Evolutionary conservation across 805 yeast genomes (phyloP), one percentile per base, ranked within the genome.

Genomic region (Dipodascopsis tothii): DNA sequence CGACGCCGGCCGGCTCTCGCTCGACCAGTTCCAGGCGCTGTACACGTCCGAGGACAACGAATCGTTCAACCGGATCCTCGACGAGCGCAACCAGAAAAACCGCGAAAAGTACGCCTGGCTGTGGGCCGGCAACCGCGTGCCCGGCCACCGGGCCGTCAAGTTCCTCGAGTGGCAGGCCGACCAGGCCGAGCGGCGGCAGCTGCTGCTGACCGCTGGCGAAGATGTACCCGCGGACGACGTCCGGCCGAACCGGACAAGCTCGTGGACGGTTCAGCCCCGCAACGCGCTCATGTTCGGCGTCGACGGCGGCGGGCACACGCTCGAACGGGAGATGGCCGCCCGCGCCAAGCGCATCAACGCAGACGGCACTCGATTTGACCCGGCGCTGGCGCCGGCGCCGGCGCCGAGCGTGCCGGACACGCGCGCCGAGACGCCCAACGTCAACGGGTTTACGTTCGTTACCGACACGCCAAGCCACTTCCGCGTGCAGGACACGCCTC

Each of bases 41-140:
- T 51, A 48, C 27, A 60, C 61, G 1, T 58, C 63, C 1, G 63
- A 60, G 37, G 63, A 60, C 35, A 59, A 60, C 39, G 58, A 50
- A 17, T 58, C 61, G 20, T 59, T 59, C 37, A 48, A 51, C 25
- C 35, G 45, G 17, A 40, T 59, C 5, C 40, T 59, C 16, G 61
- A 57, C 19, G 36, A 40, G 22, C 46, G 52, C 21, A 52, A 52
- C 19, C 46, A 46, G 7, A 18, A 33, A 19, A 55, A 48, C 21
- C 36, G 57, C 16, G 47, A 46, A 18, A 44, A 44, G 28, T 42
- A 49, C 28, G 23, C 50, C 11, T 56, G 60, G 60, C 37, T 52
- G 5, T 56, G 58, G 58, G 44, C 39, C 19, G 43, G 44, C 3
- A 48, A 45, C 20, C 43, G 35, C 9, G 33, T 46, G 3, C 35